Conservation (phyloP, 225 moss, liverwort and hornwort species). For the Takakia lepidozioides region DNA sequence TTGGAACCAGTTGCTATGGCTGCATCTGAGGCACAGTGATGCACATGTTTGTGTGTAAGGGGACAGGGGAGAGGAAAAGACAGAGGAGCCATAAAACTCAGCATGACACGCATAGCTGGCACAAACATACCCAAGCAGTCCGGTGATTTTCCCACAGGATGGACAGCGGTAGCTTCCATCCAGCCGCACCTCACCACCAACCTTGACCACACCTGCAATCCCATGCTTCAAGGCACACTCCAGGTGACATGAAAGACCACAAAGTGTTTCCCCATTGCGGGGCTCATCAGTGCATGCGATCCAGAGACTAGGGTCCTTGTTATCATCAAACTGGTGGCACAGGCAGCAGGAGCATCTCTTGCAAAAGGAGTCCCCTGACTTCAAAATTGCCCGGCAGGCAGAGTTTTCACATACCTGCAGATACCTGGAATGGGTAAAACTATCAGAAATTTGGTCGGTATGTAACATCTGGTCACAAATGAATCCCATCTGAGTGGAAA, state of each 20-base stretch:
- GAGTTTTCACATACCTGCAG: slow-evolving; percentile 3
- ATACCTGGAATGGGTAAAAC: too few species aligned
- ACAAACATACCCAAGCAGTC: slow-evolving; percentile 1
- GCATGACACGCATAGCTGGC: background rate
- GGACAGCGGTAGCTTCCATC: slow-evolving; percentile 2
- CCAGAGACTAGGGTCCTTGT: slow-evolving; percentile 8
- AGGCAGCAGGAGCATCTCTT: slow-evolving; percentile 8
- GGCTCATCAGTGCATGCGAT: slow-evolving; percentile 4
- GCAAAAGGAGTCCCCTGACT: slow-evolving; percentile 5
- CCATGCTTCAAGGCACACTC: slow-evolving; percentile 3
- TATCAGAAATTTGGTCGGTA: too few species aligned
- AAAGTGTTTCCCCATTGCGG: too few species aligned
- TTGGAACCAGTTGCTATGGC: too few species aligned
- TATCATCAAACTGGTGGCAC: slow-evolving; percentile 6
- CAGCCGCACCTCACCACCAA: background rate
- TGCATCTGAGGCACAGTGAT: too few species aligned
- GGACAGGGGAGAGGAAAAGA: too few species aligned
- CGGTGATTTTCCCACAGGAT: slow-evolving; percentile 1
- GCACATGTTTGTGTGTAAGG: too few species aligned
- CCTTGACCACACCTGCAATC: slow-evolving; percentile 3
- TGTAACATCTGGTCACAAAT: too few species aligned
- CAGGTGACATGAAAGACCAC: slow-evolving; percentile 1
- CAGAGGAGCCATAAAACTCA: background rate
- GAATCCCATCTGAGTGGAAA: too few species aligned
- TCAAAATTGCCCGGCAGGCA: slow-evolving; percentile 3